phyloP scores from a whole-genome alignment of 257 asterid species.

The Perilla frutescens region DNA sequence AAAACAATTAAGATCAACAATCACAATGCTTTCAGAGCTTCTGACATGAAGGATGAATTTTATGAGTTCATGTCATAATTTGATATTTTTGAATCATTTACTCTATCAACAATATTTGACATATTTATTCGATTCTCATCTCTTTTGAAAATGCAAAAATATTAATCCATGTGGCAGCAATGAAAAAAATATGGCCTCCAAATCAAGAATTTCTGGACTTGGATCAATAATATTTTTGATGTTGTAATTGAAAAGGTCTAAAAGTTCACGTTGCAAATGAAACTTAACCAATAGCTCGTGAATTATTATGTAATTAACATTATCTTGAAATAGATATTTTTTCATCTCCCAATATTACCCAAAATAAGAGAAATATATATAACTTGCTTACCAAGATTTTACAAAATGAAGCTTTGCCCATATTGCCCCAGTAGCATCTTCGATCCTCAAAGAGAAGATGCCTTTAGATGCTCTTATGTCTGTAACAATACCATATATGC shows the following conservation, averaged over 20 bases:
- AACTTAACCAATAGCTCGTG: neutral
- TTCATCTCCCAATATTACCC: neutral
- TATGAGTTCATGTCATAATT: too few species aligned
- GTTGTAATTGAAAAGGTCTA: neutral
- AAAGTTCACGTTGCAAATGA: neutral
- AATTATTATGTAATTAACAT: neutral
- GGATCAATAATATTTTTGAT: neutral
- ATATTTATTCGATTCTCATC: neutral
- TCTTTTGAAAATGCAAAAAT: neutral
- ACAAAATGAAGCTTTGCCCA: constrained; percentile 77
- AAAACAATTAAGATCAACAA: neutral
- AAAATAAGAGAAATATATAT: constrained; percentile 2
- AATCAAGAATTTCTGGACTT: neutral
- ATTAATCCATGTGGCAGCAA: neutral
- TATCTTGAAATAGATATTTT: neutral
- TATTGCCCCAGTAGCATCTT: constrained; percentile 77
- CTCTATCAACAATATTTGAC: neutral
- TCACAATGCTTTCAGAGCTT: neutral
- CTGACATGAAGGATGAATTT: neutral
- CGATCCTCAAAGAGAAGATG: constrained; percentile 61
- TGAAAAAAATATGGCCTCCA: neutral
- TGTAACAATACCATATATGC: constrained; percentile 75
- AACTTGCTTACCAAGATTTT: constrained; percentile 62
- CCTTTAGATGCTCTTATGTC: constrained; percentile 57
- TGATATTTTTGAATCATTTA: too few species aligned